phyloP scores from a whole-genome alignment of 768 basidiomycete species.

The Trametes villosa region DNA sequence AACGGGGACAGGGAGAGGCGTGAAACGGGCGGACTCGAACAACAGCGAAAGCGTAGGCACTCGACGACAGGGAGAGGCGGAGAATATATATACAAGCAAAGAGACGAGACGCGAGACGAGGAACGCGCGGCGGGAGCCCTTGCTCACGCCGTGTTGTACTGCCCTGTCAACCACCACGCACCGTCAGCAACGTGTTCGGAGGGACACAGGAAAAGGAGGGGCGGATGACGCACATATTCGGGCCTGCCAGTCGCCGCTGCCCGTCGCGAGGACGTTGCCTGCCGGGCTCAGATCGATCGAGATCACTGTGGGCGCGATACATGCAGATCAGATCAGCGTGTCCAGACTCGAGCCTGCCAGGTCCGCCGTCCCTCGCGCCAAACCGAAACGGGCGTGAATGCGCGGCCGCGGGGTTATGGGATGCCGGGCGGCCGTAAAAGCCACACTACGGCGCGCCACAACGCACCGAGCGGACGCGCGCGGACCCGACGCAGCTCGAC shows the following conservation, averaged over 20 bases:
- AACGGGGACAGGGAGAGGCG: not conserved
- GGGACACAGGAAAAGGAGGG: not conserved
- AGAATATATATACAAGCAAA: not conserved
- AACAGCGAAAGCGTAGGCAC: constrained; percentile 15
- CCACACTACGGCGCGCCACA: too few species aligned
- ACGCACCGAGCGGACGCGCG: too few species aligned
- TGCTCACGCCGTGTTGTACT: constrained; percentile 10
- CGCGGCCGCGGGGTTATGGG: too few species aligned
- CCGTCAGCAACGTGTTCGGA: not conserved
- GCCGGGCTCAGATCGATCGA: constrained; percentile 70
- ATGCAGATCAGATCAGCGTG: constrained; percentile 5
- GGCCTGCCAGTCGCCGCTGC: constrained; percentile 73
- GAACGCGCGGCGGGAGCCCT: not conserved
- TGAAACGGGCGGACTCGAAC: not conserved
- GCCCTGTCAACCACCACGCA: constrained; percentile 5
- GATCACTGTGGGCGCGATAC: constrained; percentile 52
- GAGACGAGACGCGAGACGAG: not conserved
- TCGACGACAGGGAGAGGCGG: not conserved
- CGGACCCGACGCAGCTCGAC: too few species aligned
- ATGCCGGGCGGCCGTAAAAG: too few species aligned
- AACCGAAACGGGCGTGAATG: too few species aligned
- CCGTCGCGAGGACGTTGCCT: constrained; percentile 67
- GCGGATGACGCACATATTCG: constrained; percentile 59
- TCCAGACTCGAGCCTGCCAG: too few species aligned
- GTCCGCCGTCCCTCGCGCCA: too few species aligned